phyloP scores from a whole-genome alignment of 129 eudicot species.

The Flaveria ramosissima region DNA sequence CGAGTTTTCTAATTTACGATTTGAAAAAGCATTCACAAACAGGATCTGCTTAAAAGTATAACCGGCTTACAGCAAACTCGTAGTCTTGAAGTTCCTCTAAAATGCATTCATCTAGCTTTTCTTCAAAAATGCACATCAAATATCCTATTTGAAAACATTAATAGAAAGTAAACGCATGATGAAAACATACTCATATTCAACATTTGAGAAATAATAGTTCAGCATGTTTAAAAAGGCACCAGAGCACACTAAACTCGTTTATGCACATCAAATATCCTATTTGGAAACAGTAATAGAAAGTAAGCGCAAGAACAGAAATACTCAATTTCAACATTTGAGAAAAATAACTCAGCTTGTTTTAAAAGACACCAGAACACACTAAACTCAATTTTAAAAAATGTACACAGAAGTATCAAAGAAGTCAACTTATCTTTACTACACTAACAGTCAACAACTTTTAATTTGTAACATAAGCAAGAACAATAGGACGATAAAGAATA shows the following conservation, averaged over 20 bases:
- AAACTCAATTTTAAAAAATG: too few species aligned
- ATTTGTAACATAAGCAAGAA: neutral
- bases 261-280: slow-evolving; percentile 92
- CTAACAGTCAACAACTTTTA: neutral
- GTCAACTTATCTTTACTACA: too few species aligned
- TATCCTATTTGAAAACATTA: slow-evolving; percentile 55
- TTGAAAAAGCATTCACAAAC: neutral
- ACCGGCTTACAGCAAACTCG: slow-evolving; percentile 84
- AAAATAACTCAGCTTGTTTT: neutral
- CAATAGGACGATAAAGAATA: too few species aligned
- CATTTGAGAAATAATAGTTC: neutral
- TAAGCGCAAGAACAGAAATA: slow-evolving; percentile 13
- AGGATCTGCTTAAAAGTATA: neutral
- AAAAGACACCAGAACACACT: neutral
- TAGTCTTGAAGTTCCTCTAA: slow-evolving; percentile 71
- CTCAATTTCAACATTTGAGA: slow-evolving; percentile 10
- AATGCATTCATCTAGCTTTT: slow-evolving; percentile 53
- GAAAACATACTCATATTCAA: slow-evolving; percentile 7
- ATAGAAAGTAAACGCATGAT: slow-evolving; percentile 8
- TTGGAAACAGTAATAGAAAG: neutral
- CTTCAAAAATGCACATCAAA: slow-evolving; percentile 80
- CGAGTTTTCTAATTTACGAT: neutral
- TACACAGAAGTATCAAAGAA: too few species aligned
- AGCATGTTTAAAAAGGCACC: too few species aligned
- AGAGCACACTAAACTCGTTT: slow-evolving; percentile 29